Evolutionary conservation across 805 yeast genomes (phyloP), one percentile per base, ranked within the genome.

Genomic region (Lachancea dasiensis): DNA sequence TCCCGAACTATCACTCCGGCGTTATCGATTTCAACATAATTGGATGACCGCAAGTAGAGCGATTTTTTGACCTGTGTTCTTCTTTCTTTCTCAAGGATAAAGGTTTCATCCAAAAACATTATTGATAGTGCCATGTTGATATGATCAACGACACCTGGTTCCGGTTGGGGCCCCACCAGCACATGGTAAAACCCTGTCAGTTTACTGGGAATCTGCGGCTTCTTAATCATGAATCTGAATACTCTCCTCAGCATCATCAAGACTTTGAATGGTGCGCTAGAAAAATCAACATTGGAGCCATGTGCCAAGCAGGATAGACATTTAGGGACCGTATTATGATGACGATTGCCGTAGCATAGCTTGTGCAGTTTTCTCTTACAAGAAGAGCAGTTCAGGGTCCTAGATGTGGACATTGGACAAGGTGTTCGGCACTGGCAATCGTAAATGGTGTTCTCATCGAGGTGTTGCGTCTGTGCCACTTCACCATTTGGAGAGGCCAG

Each of bases 171-270:
- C 7, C 39, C 45, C 6, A 27, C 29, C 15, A 41, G 26, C 8
- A 31, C 20, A 10, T 20, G 29, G 27, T 41, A 34, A 21, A 57
- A 44, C 11, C 31, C 32, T 26, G 40, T 27, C 20, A 50, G 18
- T 27, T 48, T 36, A 25, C 42, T 13, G 20, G 48, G 68, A 34
- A 53, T 44, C 20, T 25, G 37, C 17, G 44, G 48, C 13, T 33
- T 39, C 19, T 50, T 50, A 1, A 44, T 43, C 13, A 63, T 32
- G 9, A 52, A 45, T 30, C 58, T 48, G 48, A 52, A 64, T 14
- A 64, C 44, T 36, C 58, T 63, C 42, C 75, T 59, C 3, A 58
- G 28, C 36, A 63, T 53, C 60, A 67, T 54, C 22, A 69, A 42
- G 11, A 58, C 47, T 19, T 46, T 36, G 29, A 64, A 47, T 17